Base-by-base conservation (phyloP, 164 flowering plant genomes). In the Sextonia rubra region DNA sequence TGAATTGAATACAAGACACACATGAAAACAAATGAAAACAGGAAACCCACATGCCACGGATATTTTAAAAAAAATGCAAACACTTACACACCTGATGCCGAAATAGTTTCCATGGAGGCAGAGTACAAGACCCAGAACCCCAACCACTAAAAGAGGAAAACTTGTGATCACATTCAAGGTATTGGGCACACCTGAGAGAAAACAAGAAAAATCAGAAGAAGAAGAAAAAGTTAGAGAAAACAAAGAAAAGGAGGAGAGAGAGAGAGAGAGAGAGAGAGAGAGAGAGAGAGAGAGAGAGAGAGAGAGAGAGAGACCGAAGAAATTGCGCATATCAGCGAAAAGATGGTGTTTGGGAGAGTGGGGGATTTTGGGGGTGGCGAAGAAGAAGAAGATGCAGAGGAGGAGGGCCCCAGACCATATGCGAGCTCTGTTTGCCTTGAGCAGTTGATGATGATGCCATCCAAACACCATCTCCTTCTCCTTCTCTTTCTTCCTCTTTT, bases 271-370 rank as follows among this genome's bases (percentile, higher is more conserved):
- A 23, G 14, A 58, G 37, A 17, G 60, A 24, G 23, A 69, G 49
- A 2, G n/a, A 44, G 32, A 8, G 4, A 22, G 3, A 11, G 63
- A 8, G 14, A 58, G 37, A 17, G 22, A 60, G 1, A 44, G 1
- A 37, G 47, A 64, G 37, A 11, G 6, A 24, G 4, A 12, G 64
- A 37, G 79, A 83, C 91, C 89, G 17, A 87, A 66, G 62, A 86
- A 79, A 76, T 88, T 88, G 66, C 87, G 86, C 89, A 82, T 86
- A 70, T 86, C 88, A 44, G 84, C 83, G 68, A 77, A 83, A 64
- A 67, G 30, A 64, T 83, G 91, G 80, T 72, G 75, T 3, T 76
- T 76, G 44, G 82, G 76, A 15, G 83, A 82, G 71, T 75, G 81
- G 74, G 85, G 80, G 66, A 86, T 71, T 58, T 77, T 85, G 26